Evolutionary conservation across 306 rosid genomes (phyloP), one percentile per base, ranked within the genome.

Genomic region (Chamaecrista fasciculata): DNA sequence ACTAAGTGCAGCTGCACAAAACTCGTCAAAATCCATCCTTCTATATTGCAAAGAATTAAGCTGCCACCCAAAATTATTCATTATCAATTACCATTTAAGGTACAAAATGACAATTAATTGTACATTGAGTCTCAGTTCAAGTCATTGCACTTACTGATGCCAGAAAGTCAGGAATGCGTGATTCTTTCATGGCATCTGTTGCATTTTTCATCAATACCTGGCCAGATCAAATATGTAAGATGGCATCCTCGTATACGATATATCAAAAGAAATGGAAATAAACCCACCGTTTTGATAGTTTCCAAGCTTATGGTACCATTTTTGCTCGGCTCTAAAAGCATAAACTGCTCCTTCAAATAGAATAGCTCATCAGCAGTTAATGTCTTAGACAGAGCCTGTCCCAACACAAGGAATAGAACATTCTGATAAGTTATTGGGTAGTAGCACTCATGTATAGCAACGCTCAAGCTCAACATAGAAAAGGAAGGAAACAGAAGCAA

Each of bases 181-280:
- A 89, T 43, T 92, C 96, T 86, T 87, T 92, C 96, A 92, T 84
- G 52, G 96, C 96, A 66, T 89, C 93, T n/a, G 96, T 92, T 59
- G 93, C 88, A 68, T 86, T 76, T 75, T 80, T 92, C 96, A 73
- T 70, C 85, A 92, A 80, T 58, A 85, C 92, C 98, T 92, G 86
- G 61, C 26, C 68, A 70, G 55, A 48, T 72, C 71, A 47, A 75
- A 46, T 56, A 56, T 67, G 75, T 59, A 77, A 79, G 79, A 72
- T 61, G 53, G 66, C 42, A 74, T 51, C 39, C 26, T 10, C 75
- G 68, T 39, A 14, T 15, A 66, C 69, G 19, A 56, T 56, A 39
- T 33, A 31, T 48, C 48, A 53, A 40, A 49, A 68, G 19, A 60
- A 12, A 65, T 47, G n/a, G 61, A 70, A 86, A 63, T 74, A 78